Percentiles rank a stretch among this genome's conserved stretches.
These are phyloP conservation scores for Phytophthora tentaculata DNA, from an alignment of 352 stramenopile genomes.

Conservation along the genomic window DNA sequence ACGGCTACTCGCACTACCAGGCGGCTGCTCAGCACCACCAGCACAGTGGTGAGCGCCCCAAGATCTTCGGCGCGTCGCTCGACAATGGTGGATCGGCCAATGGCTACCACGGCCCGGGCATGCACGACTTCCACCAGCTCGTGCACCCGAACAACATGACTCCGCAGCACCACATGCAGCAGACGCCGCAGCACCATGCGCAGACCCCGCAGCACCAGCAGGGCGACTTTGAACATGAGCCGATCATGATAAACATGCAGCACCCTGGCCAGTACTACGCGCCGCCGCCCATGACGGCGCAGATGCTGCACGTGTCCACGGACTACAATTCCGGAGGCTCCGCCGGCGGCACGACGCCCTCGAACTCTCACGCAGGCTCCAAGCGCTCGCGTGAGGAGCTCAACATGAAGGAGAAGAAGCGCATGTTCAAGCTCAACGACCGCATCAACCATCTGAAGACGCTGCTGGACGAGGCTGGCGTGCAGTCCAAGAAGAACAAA, in stretches of 20 bases:
- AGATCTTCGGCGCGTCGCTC: conserved; percentile 50
- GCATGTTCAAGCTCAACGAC: conserved; percentile 90
- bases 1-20: conserved; percentile 65
- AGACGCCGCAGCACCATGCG: conserved; percentile 51
- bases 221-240: conserved; percentile 70
- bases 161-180: conserved; percentile 54
- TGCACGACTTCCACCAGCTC: conserved; percentile 52
- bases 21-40: conserved; percentile 45
- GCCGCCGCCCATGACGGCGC: conserved; percentile 52
- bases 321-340: conserved; percentile 62
- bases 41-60: conserved; percentile 64
- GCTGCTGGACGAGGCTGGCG: conserved; percentile 58
- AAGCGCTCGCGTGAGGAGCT: conserved; percentile 81
- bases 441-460: conserved; percentile 80
- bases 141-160: conserved; percentile 47
- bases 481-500: conserved; percentile 80
- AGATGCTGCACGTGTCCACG: conserved; percentile 74
- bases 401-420: conserved; percentile 89
- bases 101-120: conserved; percentile 36
- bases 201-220: conserved; percentile 48
- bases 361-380: conserved; percentile 35
- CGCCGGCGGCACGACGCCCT: conserved; percentile 38
- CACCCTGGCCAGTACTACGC: conserved; percentile 64
- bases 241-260: conserved; percentile 75
- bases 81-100: conserved; percentile 31